A percentile compares a stretch with the other conserved stretches of the same genome.
These are phyloP conservation scores for Skeletonema grethae DNA, from an alignment of 108 stramenopile species.

Conservation along the genomic window DNA sequence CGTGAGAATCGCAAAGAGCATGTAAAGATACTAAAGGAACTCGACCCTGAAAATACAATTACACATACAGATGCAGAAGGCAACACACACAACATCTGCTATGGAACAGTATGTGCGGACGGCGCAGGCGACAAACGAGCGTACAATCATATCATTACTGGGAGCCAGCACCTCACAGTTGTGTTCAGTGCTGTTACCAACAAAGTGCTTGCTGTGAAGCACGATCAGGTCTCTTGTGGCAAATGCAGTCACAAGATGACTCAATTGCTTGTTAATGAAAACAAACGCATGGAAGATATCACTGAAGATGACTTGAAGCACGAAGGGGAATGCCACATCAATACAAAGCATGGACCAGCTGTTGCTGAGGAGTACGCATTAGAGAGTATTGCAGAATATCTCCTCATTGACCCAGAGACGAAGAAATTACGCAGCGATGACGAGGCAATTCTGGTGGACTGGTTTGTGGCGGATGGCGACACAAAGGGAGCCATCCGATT, in stretches of 20 bases:
- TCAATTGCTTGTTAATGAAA: background rate
- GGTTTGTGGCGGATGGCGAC: slow-evolving; percentile 11
- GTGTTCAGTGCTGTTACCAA: background rate
- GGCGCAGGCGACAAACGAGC: background rate
- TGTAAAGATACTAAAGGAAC: background rate
- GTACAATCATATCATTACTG: background rate
- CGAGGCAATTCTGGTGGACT: slow-evolving; percentile 9
- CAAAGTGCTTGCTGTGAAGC: background rate
- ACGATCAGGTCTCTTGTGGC: slow-evolving; percentile 4
- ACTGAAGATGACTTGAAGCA: background rate
- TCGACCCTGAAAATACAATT: background rate
- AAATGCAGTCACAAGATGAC: background rate
- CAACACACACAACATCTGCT: background rate
- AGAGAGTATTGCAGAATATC: background rate
- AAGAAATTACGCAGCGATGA: slow-evolving; percentile 5
- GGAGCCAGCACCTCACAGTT: background rate
- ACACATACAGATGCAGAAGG: background rate
- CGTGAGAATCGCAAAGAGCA: background rate
- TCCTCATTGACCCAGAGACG: slow-evolving; percentile 5
- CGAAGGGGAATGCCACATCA: background rate
- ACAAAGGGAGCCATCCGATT: slow-evolving; percentile 12
- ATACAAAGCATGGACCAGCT: slow-evolving; percentile 10
- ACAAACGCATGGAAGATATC: background rate
- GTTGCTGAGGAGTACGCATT: slow-evolving; percentile 14
- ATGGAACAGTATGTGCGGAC: background rate